Conservation (phyloP, 1,284 basidiomycete species). For the Neotropicomus parvogracilis region DNA sequence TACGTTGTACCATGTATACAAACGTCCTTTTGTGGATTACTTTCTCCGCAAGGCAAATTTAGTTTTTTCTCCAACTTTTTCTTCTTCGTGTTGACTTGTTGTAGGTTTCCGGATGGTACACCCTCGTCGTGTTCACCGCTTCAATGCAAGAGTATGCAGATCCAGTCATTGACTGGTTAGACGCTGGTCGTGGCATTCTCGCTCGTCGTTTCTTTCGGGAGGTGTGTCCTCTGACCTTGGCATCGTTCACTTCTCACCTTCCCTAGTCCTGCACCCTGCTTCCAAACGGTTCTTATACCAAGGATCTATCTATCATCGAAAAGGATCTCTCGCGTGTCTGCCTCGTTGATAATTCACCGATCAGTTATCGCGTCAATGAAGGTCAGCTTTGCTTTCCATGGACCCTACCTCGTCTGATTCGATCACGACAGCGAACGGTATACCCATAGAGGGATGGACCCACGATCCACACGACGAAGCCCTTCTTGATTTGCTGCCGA, state of each 20-base stretch:
- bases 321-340: slow-evolving; percentile 87
- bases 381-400: slow-evolving; percentile 48
- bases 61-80: neutral
- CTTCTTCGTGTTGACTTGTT: slow-evolving; percentile 9
- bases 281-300: slow-evolving; percentile 91
- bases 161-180: slow-evolving; percentile 99
- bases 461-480: slow-evolving; percentile 97
- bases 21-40: slow-evolving; percentile 94
- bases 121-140: slow-evolving; percentile 97
- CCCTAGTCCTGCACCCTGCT: slow-evolving; percentile 85
- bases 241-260: neutral
- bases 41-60: slow-evolving; percentile 81
- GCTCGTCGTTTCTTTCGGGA: slow-evolving; percentile 89
- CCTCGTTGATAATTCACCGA: slow-evolving; percentile 94
- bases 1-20: slow-evolving; percentile 97
- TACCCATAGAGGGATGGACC: slow-evolving; percentile 99
- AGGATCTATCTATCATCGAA: slow-evolving; percentile 88
- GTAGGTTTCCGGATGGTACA: slow-evolving; percentile 97
- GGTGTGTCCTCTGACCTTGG: slow-evolving; percentile 44
- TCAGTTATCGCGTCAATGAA: slow-evolving; percentile 91
- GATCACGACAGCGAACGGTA: slow-evolving; percentile 77
- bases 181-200: slow-evolving; percentile 90
- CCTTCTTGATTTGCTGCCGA: slow-evolving; percentile 89
- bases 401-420: slow-evolving; percentile 6
- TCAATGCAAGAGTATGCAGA: slow-evolving; percentile 99